Base-by-base conservation (phyloP, 1,284 basidiomycete genomes). In the Irpex rosettiformis region DNA sequence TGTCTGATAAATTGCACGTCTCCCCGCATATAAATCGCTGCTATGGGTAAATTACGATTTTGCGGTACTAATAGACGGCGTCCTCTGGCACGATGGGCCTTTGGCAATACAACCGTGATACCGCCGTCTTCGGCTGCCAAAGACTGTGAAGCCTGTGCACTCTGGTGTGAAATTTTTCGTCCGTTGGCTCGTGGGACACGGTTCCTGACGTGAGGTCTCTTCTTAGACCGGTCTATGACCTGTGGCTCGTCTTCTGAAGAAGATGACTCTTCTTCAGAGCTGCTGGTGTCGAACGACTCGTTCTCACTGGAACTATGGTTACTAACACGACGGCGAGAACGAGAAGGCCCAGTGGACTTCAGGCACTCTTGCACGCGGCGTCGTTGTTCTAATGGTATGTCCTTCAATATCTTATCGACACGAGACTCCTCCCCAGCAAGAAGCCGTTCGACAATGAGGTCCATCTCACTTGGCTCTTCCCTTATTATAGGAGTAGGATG, bases 21-120 rank as follows among this genome's bases (percentile, higher is more conserved):
- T 24, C 76, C 77, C 47, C 79, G 72, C 80, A 83, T 80, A 27
- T 78, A 77, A 48, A 84, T 70, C 18, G 79, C 76, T 45, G 76
- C 71, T 29, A 80, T 63, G 10, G 79, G 78, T 43, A 75, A 62
- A 42, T 65, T 64, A 22, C 60, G 57, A 51, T 70, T 65, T 28
- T 61, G 52, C 40, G 79, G 76, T 25, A 76, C 65, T 16, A 83
- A 64, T 56, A 84, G 63, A 52, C 82, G 70, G 64, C 79, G 72
- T 45, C 74, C 69, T 45, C 74, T 73, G 33, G 73, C 75, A 66
- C 73, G 66, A 21, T 68, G 62, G 6, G 77, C 72, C 64, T 45
- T 45, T 45, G 43, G 43, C 13, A 45, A 45, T 45, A 45, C 16
- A 4, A 45, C 43, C 21, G n/a, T n/a, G 13, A 45, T 7, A n/a